Base-by-base conservation (phyloP, 306 rosid genomes). In the Quercus suber region DNA sequence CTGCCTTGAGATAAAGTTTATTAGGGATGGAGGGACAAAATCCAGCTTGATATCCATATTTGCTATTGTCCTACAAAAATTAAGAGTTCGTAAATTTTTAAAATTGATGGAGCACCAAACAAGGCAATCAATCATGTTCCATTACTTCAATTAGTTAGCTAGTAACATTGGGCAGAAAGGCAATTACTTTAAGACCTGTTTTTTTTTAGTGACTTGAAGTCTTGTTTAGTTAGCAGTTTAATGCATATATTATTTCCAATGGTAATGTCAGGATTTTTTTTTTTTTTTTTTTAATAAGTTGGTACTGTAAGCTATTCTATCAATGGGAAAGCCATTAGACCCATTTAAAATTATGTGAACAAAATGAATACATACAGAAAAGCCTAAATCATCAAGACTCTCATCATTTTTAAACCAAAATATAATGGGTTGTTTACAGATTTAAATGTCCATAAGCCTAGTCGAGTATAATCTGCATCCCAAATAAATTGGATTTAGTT, bases 1-100 rank as follows among this genome's bases (percentile, higher is more conserved):
- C 91, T 96, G 99, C 78, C 99, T 89, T 60, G 98, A 84, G 80
- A 96, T 82, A 80, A 96, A 96, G 92, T 96, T 93, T 75, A 96
- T 87, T 73, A 93, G 89, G 51, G 97, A 84, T 25, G 99, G 97
- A 55, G 96, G 94, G 53, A 93, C 81, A 25, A 96, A 87, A 73
- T 93, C 98, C 88, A 96, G 73, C 96, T 96, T 96, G 51, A 96
- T 57, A 89, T 96, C 99, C 97, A 93, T 74, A 88, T 75, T 96
- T 58, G 89, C 98, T 83, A 91, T 93, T 18, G 94, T 86, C 93
- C 99, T 96, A 76, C 84, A 82, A 85, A 80, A 77, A 67, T 81
- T 43, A 69, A 84, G 67, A 63, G 37, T 71, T 70, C 19, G 30
- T 37, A 76, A 79, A 72, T n/a, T 71, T 76, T 18, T 56, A 7